Percentiles rank a stretch among this genome's conserved stretches.
phyloP scores from a whole-genome alignment of 148 eudicot genomes.

The Fallopia convolvulus region DNA sequence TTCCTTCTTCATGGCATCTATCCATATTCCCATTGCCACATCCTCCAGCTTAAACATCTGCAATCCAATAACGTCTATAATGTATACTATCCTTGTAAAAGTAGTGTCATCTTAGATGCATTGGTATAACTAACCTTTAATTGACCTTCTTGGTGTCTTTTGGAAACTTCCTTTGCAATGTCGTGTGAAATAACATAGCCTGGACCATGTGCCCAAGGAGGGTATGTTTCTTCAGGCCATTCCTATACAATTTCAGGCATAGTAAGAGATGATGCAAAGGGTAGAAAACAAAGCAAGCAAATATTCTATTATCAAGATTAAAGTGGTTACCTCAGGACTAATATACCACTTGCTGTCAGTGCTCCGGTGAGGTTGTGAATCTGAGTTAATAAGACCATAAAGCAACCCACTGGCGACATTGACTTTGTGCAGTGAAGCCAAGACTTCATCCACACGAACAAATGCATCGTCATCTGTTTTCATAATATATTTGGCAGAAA shows the following conservation, averaged over 20 bases:
- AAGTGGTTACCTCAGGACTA: slow-evolving; percentile 16
- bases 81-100: background rate
- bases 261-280: too few species aligned
- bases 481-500: slow-evolving; percentile 81
- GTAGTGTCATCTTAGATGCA: background rate
- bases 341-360: slow-evolving; percentile 97
- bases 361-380: slow-evolving; percentile 70
- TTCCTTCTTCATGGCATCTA: slow-evolving; percentile 59
- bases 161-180: slow-evolving; percentile 56
- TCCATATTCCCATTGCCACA: slow-evolving; percentile 98
- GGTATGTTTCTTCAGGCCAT: slow-evolving; percentile 76
- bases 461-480: slow-evolving; percentile 98
- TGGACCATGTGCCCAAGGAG: slow-evolving; percentile 97
- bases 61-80: background rate
- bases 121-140: slow-evolving; percentile 45
- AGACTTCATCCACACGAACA: slow-evolving; percentile 90
- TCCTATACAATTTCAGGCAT: slow-evolving; percentile 33
- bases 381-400: slow-evolving; percentile 89
- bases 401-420: slow-evolving; percentile 65
- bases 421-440: slow-evolving; percentile 51
- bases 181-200: slow-evolving; percentile 82
- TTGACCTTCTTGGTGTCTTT: slow-evolving; percentile 43
- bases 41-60: slow-evolving; percentile 98
- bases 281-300: too few species aligned
- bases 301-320: background rate